Evolutionary conservation across 73 alveolate species (phyloP), one percentile per base, ranked within the genome.

Genomic region (Symbiodinium pilosum): DNA sequence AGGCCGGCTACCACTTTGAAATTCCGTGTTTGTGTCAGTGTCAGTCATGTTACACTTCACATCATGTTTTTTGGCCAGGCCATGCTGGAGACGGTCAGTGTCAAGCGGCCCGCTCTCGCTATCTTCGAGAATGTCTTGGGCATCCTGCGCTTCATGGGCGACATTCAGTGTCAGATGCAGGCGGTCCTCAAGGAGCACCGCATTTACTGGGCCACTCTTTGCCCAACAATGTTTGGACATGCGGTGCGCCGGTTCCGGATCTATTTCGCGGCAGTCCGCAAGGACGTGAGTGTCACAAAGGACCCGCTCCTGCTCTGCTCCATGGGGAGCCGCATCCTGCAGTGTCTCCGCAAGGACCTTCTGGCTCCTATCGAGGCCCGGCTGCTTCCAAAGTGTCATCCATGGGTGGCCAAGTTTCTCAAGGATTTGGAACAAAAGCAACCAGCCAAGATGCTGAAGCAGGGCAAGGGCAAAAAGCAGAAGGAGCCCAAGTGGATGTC

Each of bases 71-170:
- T 44, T 8, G 20, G 71, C 2, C 73, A 84, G 92, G 92, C 92
- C 6, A 84, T 84, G 92, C 92, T 84, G 43, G 92, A 84, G 42
- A 84, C 92, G 30, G 44, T 84, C 44, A 43, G 36, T 1, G 71
- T 73, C 9, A 40, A 84, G 71, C 73, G 43, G 42, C 92, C 92
- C 4, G 43, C 43, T 12, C 40, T 84, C 1, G 69, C 73, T 7
- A 42, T 84, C 5, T 43, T 84, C 71, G 92, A 84, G 71, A 84
- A 84, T 28, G 92, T 84, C 26, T 21, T 84, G 14, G 92, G 73
- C 41, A 42, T 84, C 71, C 6, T 16, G 40, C 73, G 73, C 26
- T 84, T 84, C 71, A 40, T 42, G 44, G 41, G 42, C 34, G 41
- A 43, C 26, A 4, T 84, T 9, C 38, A 84, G 73, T 4, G 43